Percentiles rank a stretch among this genome's conserved stretches.
Conservation (phyloP, 148 eudicot genomes). For the Beta vulgaris region DNA sequence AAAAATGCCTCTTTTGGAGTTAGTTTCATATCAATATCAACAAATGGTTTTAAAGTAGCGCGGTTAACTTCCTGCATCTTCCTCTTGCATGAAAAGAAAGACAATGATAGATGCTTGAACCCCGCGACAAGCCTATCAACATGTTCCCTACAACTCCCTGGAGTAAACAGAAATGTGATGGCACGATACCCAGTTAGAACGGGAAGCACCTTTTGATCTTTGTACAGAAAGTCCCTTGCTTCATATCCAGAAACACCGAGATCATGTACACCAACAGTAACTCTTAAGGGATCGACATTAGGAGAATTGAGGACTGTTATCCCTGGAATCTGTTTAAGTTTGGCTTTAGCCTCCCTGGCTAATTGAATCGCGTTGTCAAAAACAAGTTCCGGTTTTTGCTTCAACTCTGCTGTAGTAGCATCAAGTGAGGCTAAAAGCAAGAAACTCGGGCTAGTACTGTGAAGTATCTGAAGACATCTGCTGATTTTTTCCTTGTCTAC, state of each 20-base stretch:
- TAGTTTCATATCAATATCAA: conserved; percentile 41
- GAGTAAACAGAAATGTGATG: conserved; percentile 56
- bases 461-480: conserved; percentile 65
- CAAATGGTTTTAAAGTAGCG: conserved; percentile 7
- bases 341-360: conserved; percentile 42
- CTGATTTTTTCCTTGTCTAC: conserved; percentile 50
- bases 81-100: not conserved
- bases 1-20: conserved; percentile 80
- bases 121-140: conserved; percentile 54
- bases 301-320: conserved; percentile 45
- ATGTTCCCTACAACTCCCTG: conserved; percentile 64
- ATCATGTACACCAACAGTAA: conserved; percentile 47
- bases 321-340: conserved; percentile 44
- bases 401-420: conserved; percentile 61
- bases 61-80: conserved; percentile 1
- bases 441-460: conserved; percentile 71
- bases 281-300: conserved; percentile 56
- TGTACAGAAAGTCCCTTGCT: conserved; percentile 54
- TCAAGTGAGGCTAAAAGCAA: conserved; percentile 71
- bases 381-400: conserved; percentile 32
- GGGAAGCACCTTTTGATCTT: conserved; percentile 50
- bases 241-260: conserved; percentile 62
- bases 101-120: conserved; percentile 45
- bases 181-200: conserved; percentile 55
- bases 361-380: conserved; percentile 45